Evolutionary conservation across 192 early-diverging fungal genomes (phyloP).

Genomic region (Coemansia sp.): DNA sequence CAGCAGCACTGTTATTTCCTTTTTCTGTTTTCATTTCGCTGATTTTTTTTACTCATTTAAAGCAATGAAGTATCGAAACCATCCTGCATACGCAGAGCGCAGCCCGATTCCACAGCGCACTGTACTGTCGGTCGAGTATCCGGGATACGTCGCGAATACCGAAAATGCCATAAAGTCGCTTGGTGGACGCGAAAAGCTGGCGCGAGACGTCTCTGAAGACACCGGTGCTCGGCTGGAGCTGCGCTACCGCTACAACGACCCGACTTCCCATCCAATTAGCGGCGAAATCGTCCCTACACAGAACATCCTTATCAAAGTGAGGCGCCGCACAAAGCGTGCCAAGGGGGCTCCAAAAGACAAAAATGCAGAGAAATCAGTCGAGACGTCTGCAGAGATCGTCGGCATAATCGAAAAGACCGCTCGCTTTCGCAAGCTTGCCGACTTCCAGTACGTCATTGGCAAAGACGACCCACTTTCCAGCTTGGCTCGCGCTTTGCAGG

Average conservation of each 20-base stretch:
- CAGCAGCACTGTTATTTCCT: not conserved
- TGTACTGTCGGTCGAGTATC: conserved; percentile 47
- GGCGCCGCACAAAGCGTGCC: conserved; percentile 20
- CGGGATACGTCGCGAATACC: conserved; percentile 36
- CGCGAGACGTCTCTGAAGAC: conserved; percentile 17
- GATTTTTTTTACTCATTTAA: too few species aligned
- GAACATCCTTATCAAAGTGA: conserved; percentile 52
- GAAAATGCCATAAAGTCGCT: conserved; percentile 40
- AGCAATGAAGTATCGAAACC: not conserved
- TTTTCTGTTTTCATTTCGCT: not conserved
- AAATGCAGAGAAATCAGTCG: not conserved
- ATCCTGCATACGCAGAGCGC: conserved; percentile 24
- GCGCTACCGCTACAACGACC: conserved; percentile 49
- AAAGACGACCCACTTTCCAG: conserved; percentile 23
- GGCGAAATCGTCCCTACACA: conserved; percentile 37
- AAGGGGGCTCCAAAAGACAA: conserved; percentile 4
- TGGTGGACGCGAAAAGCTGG: conserved; percentile 44
- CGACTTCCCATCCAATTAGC: conserved; percentile 44
- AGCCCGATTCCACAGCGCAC: conserved; percentile 20
- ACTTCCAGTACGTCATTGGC: conserved; percentile 40
- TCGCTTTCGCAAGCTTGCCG: conserved; percentile 46
- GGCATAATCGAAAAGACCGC: conserved; percentile 45
- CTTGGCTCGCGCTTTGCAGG: conserved; percentile 3
- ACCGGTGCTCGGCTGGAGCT: conserved; percentile 43
- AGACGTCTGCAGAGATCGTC: conserved; percentile 21